Percentiles rank a stretch among this genome's conserved stretches.
These are phyloP conservation scores for Aspergillus cavernicola DNA, from an alignment of 495 filamentous ascomycete genomes.

Conservation along the genomic window DNA sequence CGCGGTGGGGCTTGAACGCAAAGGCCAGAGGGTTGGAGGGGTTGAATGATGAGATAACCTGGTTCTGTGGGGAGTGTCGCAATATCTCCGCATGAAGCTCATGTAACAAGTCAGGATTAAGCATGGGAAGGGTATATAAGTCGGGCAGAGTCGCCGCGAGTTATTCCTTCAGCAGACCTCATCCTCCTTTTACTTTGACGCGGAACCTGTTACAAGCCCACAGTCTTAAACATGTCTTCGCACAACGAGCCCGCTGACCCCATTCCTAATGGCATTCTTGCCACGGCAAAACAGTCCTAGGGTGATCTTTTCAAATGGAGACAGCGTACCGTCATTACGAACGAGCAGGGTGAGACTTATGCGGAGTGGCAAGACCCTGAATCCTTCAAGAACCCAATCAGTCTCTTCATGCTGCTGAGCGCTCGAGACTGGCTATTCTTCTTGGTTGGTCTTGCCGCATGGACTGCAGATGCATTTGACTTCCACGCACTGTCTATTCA, in stretches of 20 bases:
- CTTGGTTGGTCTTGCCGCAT: conserved; percentile 58
- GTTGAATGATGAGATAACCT: background rate
- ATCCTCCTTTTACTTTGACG: background rate
- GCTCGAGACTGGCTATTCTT: conserved; percentile 60
- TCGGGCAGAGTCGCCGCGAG: background rate
- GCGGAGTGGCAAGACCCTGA: conserved; percentile 59
- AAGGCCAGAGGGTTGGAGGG: background rate
- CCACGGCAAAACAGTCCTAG: conserved; percentile 56
- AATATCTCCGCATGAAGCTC: conserved; percentile 5
- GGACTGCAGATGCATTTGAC: conserved; percentile 72
- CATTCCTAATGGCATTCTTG: conserved; percentile 53
- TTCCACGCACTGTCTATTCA: conserved; percentile 75
- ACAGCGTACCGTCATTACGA: conserved; percentile 59
- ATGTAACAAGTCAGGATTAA: background rate
- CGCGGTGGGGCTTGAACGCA: conserved; percentile 11
- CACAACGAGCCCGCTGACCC: conserved; percentile 53
- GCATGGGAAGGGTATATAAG: background rate
- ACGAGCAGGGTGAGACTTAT: conserved; percentile 48
- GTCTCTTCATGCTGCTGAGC: conserved; percentile 52
- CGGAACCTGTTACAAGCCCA: background rate
- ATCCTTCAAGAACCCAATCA: conserved; percentile 59
- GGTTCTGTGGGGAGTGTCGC: background rate
- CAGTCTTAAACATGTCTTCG: conserved; percentile 11
- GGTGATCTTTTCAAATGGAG: conserved; percentile 65
- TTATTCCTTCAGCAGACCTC: background rate